Base-by-base conservation (phyloP, 2,329 filamentous ascomycete species). In the Paraphaeosphaeria sporulosa region DNA sequence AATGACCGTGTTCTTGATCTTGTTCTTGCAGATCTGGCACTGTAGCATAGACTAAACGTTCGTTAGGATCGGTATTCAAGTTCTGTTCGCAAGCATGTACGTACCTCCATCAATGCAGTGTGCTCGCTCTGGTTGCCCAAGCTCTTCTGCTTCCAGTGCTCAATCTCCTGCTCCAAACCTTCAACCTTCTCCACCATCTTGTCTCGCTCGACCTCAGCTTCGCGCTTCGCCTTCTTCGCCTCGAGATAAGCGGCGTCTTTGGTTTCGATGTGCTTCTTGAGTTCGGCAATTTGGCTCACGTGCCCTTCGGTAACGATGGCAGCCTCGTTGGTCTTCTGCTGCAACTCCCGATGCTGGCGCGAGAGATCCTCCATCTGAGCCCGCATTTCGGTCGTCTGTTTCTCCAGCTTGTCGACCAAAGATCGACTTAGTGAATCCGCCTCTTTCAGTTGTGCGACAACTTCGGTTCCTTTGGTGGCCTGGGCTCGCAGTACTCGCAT, bases 1-100 rank as follows among this genome's bases (percentile, higher is more conserved):
- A 76, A 99, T 86, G 10, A 90, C 90, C 0, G 94, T 96, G 74
- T 98, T 93, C 79, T 98, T 98, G 82, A 97, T 94, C 68, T 94
- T 92, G 72, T 88, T 90, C 68, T 93, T 92, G 81, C 96, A 99
- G 53, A 98, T 92, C 12, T 93, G 92, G 82, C 95, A 99, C 54
- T 96, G 87, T 34, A 92, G 90, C 78, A 95, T 86, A 71, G 85
- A 59, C 67, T 70, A 54, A 8, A 30, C 36, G 10, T n/a, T 25
- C 12, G 56, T 65, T 54, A 65, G 61, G 30, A 52, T 19, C 7
- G 12, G 4, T 55, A 8, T 10, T 4, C 12, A 15, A 21, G 15
- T 23, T 34, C 19, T 32, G 13, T 15, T 2, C 13, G 21, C 13
- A 46, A 23, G 85, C 89, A 92, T 71, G 59, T 15, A 87, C 91